These are phyloP conservation scores for Xylariomycetidae sp. DNA, from an alignment of 2,329 filamentous ascomycete species.

Conservation along the genomic window DNA sequence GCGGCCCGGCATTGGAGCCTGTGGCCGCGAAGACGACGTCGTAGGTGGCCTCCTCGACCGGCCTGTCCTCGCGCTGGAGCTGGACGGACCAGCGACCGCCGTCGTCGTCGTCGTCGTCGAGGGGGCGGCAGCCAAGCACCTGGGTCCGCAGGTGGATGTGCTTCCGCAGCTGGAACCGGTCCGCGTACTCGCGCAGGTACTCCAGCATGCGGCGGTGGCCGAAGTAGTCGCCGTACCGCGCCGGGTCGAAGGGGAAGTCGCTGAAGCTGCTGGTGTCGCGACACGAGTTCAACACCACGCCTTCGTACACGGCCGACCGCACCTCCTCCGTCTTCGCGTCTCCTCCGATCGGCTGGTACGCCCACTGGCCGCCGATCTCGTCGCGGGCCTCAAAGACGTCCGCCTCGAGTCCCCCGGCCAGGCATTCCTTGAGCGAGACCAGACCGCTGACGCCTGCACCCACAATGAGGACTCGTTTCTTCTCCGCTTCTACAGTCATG, in stretches of 20 bases:
- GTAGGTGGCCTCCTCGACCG: conserved; percentile 12
- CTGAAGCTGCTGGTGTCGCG: conserved; percentile 32
- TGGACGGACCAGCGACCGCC: conserved; percentile 26
- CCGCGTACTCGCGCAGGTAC: conserved; percentile 32
- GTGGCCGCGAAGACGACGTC: conserved; percentile 27
- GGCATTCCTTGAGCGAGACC: conserved; percentile 31
- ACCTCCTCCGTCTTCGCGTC: conserved; percentile 15
- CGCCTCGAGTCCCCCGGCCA: conserved; percentile 29
- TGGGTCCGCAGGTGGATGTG: conserved; percentile 28
- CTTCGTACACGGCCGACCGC: conserved; percentile 29
- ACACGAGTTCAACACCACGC: conserved; percentile 31
- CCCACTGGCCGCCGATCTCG: conserved; percentile 33
- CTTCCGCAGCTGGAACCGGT: conserved; percentile 27
- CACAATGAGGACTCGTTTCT: too few species aligned
- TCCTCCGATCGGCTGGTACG: conserved; percentile 24
- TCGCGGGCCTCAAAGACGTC: conserved; percentile 29
- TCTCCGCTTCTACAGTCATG: conserved; percentile 1
- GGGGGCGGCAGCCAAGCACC: conserved; percentile 27
- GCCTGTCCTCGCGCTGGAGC: conserved; percentile 10
- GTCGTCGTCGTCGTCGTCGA: conserved; percentile 12
- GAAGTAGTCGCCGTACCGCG: conserved; percentile 31
- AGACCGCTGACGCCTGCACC: conserved; percentile 31
- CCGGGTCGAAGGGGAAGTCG: conserved; percentile 34
- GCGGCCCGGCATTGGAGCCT: conserved; percentile 27
- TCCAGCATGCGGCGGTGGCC: conserved; percentile 27